phyloP scores from a whole-genome alignment of 176 grass and related monocot genomes.

The Hsuehochloa calcarea region DNA sequence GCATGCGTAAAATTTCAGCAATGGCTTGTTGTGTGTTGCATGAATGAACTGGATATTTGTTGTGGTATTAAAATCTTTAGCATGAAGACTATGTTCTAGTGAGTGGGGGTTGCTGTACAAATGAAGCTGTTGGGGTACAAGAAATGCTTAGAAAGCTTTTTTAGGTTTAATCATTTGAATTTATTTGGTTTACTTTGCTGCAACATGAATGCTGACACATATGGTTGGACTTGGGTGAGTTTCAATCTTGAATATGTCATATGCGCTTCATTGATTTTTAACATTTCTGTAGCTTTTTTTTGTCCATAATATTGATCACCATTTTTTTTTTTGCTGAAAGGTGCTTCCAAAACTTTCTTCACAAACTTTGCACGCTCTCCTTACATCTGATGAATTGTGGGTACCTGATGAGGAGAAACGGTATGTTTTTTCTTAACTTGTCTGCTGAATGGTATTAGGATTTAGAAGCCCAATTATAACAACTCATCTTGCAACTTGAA shows the following conservation, averaged over 20 bases:
- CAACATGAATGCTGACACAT: neutral
- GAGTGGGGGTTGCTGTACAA: neutral
- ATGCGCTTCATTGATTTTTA: neutral
- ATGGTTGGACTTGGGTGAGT: neutral
- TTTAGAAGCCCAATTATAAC: slow-evolving; percentile 20
- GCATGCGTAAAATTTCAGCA: neutral
- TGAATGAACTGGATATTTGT: slow-evolving; percentile 11
- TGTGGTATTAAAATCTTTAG: neutral
- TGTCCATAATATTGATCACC: slow-evolving; percentile 23
- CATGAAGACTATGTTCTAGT: neutral
- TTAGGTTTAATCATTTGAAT: neutral
- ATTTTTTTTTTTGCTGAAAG: slow-evolving; percentile 45
- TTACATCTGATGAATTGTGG: slow-evolving; percentile 94
- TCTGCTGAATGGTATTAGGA: slow-evolving; percentile 19
- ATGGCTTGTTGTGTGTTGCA: neutral
- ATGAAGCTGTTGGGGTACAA: neutral
- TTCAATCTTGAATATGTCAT: slow-evolving; percentile 12
- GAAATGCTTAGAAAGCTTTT: slow-evolving; percentile 11
- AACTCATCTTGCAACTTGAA: slow-evolving; percentile 42
- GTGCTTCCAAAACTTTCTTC: slow-evolving; percentile 93
- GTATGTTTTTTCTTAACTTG: slow-evolving; percentile 44
- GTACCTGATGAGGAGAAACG: slow-evolving; percentile 98
- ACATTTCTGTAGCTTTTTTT: neutral
- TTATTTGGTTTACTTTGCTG: neutral
- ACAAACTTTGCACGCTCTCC: slow-evolving; percentile 87